These are phyloP conservation scores for Capsicum chinense DNA, from an alignment of 257 asterid genomes.

Conservation along the genomic window DNA sequence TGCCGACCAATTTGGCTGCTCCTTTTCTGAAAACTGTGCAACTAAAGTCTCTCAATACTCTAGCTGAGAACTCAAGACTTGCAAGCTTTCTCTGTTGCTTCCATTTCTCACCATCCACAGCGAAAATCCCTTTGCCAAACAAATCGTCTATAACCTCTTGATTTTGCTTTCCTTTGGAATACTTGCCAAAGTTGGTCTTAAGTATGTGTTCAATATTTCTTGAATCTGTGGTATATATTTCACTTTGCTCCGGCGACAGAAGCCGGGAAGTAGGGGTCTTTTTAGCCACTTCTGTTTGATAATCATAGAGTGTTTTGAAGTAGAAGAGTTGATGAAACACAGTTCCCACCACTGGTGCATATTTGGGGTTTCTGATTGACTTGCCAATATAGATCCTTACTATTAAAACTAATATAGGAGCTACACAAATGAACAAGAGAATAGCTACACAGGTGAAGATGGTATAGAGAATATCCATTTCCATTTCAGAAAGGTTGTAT, in stretches of 20 bases:
- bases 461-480: conserved; percentile 26
- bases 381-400: conserved; percentile 50
- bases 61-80: conserved; percentile 74
- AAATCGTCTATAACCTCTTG: conserved; percentile 52
- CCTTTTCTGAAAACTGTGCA: conserved; percentile 63
- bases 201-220: conserved; percentile 62
- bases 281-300: conserved; percentile 48
- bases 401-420: conserved; percentile 39
- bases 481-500: not conserved
- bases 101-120: conserved; percentile 82
- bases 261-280: conserved; percentile 51
- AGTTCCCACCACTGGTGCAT: conserved; percentile 69
- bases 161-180: conserved; percentile 54
- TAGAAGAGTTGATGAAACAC: conserved; percentile 63
- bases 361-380: conserved; percentile 47
- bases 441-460: conserved; percentile 34
- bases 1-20: conserved; percentile 51
- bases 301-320: conserved; percentile 58
- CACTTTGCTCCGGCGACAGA: conserved; percentile 58
- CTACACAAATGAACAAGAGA: conserved; percentile 28
- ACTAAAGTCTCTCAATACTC: conserved; percentile 72
- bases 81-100: conserved; percentile 71
- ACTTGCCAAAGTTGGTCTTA: conserved; percentile 57
- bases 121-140: conserved; percentile 72
- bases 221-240: conserved; percentile 59